These are phyloP conservation scores for Stephanocyclus meneghinianus DNA, from an alignment of 352 stramenopile species.

Conservation along the genomic window DNA sequence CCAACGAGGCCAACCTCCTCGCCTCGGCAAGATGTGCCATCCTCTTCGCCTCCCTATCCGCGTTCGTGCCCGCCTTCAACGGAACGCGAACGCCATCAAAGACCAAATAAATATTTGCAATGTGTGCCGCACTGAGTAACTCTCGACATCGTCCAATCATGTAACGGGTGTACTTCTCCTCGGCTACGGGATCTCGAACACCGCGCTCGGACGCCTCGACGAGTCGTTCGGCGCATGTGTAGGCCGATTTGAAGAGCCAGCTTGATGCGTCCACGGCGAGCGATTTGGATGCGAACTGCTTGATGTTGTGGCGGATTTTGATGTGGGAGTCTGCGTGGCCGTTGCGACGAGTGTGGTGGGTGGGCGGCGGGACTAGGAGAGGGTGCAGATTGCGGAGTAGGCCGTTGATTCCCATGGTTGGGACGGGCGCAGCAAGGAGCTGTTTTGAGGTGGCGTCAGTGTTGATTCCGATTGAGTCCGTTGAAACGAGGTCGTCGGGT, in stretches of 20 bases:
- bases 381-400: conserved; percentile 48
- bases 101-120: conserved; percentile 69
- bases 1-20: conserved; percentile 35
- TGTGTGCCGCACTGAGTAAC: conserved; percentile 52
- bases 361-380: conserved; percentile 42
- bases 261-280: conserved; percentile 75
- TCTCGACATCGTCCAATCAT: conserved; percentile 70
- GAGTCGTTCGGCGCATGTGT: conserved; percentile 70
- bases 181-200: conserved; percentile 42
- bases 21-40: conserved; percentile 66
- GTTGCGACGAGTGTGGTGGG: conserved; percentile 25
- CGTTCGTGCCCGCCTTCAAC: conserved; percentile 73
- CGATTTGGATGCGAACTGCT: conserved; percentile 58
- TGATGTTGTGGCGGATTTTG: conserved; percentile 62
- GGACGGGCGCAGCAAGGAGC: neutral
- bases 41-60: conserved; percentile 60
- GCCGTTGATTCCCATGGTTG: conserved; percentile 53
- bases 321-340: conserved; percentile 7
- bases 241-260: conserved; percentile 77
- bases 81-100: conserved; percentile 80
- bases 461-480: neutral
- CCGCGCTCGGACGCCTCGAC: conserved; percentile 61
- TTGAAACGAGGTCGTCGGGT: too few species aligned
- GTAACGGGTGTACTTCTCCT: conserved; percentile 61
- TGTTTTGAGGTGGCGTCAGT: neutral